Percentiles rank a stretch among this genome's conserved stretches.
Evolutionary conservation across 495 filamentous ascomycete species (phyloP).

Genomic region (Apodospora peruviana): DNA sequence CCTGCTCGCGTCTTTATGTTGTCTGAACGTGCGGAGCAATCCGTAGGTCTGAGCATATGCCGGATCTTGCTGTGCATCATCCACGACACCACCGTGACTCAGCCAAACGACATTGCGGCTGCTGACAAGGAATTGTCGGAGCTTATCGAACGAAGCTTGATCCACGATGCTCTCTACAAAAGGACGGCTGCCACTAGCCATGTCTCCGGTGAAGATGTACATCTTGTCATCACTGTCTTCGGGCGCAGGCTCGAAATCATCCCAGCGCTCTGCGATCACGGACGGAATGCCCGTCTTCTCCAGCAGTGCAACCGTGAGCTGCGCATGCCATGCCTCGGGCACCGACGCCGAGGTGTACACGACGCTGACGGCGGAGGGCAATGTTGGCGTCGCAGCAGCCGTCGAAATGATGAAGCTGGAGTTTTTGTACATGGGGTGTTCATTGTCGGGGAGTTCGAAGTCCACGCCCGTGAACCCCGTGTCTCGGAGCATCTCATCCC

Average conservation of each 20-base stretch:
- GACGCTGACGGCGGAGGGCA: not conserved
- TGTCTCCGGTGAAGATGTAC: not conserved
- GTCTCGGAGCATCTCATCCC: constrained; percentile 31
- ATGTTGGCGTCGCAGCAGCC: not conserved
- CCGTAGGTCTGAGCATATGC: constrained; percentile 4
- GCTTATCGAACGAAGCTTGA: not conserved
- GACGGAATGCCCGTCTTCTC: not conserved
- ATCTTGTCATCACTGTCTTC: not conserved
- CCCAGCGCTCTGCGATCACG: not conserved
- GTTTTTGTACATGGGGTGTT: not conserved
- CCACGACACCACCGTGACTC: constrained; percentile 7
- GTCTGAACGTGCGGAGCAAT: constrained; percentile 10
- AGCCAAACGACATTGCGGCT: not conserved
- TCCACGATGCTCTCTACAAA: not conserved
- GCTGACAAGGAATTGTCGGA: not conserved
- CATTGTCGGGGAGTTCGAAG: not conserved
- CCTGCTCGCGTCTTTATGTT: constrained; percentile 9
- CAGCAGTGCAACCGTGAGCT: not conserved
- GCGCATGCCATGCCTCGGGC: not conserved
- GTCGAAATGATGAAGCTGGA: not conserved
- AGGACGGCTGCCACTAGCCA: not conserved
- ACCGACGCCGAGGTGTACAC: not conserved
- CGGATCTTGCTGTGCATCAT: constrained; percentile 1
- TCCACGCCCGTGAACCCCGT: constrained; percentile 44
- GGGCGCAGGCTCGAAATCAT: not conserved